Conservation (phyloP, 2,329 filamentous ascomycete species). For the Harringtonia aguacate region DNA sequence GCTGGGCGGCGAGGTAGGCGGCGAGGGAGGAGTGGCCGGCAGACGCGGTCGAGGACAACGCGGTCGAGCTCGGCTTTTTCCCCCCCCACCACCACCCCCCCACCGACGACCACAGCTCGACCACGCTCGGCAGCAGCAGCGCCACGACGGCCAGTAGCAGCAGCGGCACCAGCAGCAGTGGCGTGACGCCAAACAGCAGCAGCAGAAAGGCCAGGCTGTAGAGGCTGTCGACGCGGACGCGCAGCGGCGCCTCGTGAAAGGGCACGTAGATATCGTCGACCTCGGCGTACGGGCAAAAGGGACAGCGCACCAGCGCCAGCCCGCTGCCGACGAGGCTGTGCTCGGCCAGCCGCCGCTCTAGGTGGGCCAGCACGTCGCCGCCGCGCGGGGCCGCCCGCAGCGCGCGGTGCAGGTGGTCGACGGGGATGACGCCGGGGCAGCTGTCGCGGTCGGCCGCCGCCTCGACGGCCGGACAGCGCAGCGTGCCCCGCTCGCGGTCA, state of each 20-base stretch:
- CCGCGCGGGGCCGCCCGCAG: conserved; percentile 61
- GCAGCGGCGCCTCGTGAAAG: conserved; percentile 40
- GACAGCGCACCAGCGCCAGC: conserved; percentile 70
- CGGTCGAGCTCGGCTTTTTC: too few relatives aligned
- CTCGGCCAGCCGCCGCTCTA: conserved; percentile 70
- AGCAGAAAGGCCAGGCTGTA: conserved; percentile 38
- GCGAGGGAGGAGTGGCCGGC: not conserved
- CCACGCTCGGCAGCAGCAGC: conserved; percentile 22
- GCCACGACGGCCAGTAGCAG: conserved; percentile 22
- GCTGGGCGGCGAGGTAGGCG: conserved; percentile 27
- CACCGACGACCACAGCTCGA: not conserved
- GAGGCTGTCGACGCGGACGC: conserved; percentile 41
- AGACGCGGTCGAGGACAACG: too few relatives aligned
- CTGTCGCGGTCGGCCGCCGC: conserved; percentile 49
- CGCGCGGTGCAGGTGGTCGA: conserved; percentile 59
- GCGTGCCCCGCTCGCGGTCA: conserved; percentile 57
- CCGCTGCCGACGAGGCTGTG: conserved; percentile 64
- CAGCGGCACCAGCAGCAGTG: conserved; percentile 43
- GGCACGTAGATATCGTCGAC: conserved; percentile 66
- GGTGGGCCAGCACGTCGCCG: conserved; percentile 58
- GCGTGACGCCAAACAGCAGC: conserved; percentile 41
- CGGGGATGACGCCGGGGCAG: conserved; percentile 66
- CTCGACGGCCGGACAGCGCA: conserved; percentile 77
- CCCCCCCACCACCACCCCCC: not conserved
- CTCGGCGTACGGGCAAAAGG: conserved; percentile 88